A percentile compares a stretch with the other conserved stretches of the same genome.
These are phyloP conservation scores for Diaporthe aspalathi DNA, from an alignment of 2,329 filamentous ascomycete genomes.

Conservation along the genomic window DNA sequence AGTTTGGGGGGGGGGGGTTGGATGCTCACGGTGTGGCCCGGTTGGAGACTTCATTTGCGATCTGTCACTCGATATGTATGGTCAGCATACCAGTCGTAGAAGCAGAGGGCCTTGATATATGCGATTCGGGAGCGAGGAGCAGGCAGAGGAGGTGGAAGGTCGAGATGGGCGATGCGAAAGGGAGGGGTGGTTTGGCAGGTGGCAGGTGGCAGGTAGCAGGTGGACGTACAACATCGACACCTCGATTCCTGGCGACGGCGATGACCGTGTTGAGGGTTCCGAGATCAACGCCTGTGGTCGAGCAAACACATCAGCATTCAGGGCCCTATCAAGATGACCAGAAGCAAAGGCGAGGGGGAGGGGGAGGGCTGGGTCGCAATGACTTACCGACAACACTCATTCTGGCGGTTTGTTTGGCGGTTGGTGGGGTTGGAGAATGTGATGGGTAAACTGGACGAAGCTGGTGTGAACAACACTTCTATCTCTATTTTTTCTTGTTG, in stretches of 20 bases:
- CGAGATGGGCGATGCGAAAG: conserved; percentile 25
- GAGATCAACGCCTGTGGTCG: conserved; percentile 81
- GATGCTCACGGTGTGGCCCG: conserved; percentile 91
- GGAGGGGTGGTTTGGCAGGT: conserved; percentile 39
- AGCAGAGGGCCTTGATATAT: conserved; percentile 24
- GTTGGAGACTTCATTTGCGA: conserved; percentile 99
- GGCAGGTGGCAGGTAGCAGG: too few relatives aligned
- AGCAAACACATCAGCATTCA: conserved; percentile 38
- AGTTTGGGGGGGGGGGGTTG: conserved; percentile 23
- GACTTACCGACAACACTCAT: conserved; percentile 68
- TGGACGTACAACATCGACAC: conserved; percentile 94
- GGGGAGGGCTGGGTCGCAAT: background rate
- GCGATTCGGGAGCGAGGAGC: background rate
- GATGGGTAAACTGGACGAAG: conserved; percentile 29
- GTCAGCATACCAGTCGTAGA: conserved; percentile 39
- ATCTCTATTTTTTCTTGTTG: background rate
- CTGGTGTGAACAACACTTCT: conserved; percentile 27
- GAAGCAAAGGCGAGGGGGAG: background rate
- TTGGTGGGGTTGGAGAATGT: conserved; percentile 40
- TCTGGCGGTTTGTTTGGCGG: conserved; percentile 48
- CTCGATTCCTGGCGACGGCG: conserved; percentile 96
- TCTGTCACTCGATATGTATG: conserved; percentile 64
- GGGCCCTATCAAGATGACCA: conserved; percentile 17
- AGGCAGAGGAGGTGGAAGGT: background rate
- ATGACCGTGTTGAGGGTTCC: conserved; percentile 97